A percentile compares a stretch with the other conserved stretches of the same genome.
These are phyloP conservation scores for Endoconidiophora polonica DNA, from an alignment of 2,329 filamentous ascomycete species.

Conservation along the genomic window DNA sequence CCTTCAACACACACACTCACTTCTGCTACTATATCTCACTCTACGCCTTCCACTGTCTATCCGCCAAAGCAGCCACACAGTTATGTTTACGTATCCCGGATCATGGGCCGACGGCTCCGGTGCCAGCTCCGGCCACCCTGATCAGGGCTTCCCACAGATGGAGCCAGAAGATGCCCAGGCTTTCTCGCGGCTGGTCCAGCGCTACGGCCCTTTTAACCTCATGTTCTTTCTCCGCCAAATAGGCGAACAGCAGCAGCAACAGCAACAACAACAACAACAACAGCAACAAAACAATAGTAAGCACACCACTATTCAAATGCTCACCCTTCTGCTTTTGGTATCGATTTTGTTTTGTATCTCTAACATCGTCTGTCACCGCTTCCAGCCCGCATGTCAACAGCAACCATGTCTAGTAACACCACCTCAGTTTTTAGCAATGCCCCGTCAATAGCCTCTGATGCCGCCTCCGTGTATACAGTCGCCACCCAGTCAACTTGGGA, in stretches of 20 bases:
- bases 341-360: neutral
- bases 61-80: neutral
- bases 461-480: constrained; percentile 11
- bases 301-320: too few species aligned
- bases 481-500: constrained; percentile 13
- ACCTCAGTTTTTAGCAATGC: constrained; percentile 27
- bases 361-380: neutral
- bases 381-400: constrained; percentile 24
- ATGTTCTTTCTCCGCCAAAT: constrained; percentile 14
- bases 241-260: constrained; percentile 6
- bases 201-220: constrained; percentile 14
- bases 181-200: constrained; percentile 10
- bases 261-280: too few species aligned
- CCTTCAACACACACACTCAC: neutral
- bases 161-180: constrained; percentile 12
- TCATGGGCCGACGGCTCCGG: constrained; percentile 13
- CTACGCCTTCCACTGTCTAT: neutral
- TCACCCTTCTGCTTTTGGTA: too few species aligned
- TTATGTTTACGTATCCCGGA: constrained; percentile 13
- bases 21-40: neutral
- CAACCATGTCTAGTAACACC: constrained; percentile 24
- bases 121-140: neutral
- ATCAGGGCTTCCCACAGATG: constrained; percentile 12
- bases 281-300: too few species aligned
- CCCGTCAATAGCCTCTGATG: constrained; percentile 24